Evolutionary conservation across 2,329 filamentous ascomycete genomes (phyloP), one percentile per base, ranked within the genome.

Genomic region (Epichloe elymi): DNA sequence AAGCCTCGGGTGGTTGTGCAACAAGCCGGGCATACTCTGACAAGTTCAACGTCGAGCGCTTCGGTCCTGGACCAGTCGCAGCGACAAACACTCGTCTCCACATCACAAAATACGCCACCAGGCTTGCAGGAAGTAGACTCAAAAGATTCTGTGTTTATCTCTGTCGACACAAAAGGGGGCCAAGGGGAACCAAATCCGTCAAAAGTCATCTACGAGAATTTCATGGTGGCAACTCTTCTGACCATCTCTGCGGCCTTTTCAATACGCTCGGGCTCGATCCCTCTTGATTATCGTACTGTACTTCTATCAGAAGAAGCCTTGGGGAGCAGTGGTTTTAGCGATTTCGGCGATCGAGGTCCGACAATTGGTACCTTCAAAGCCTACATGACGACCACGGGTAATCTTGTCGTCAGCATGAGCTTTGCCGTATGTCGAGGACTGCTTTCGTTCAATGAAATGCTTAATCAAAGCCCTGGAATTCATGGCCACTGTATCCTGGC

Each of bases 331-430:
- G 58, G 57, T 30, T 52, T 54, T 7, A 56, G 58, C 26, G 56
- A 54, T 33, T 46, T 53, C 11, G 46, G 50, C 14, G 57, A 56
- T 43, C 53, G 53, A 12, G 52, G 58, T 15, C 61, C 62, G 14
- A 54, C 74, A 3, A 62, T 76, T 20, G 77, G 73, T 3, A 78
- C 74, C 6, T 69, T 81, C 15, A 71, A 73, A 46, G 69, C 74
- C 8, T 77, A 78, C 54, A 60, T 81, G 48, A 80, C 78, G 5
- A 80, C 75, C 2, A 75, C 74, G 0, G 78, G 78, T 2, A 70
- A 70, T 11, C 65, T 82, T 7, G 63, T 80, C 14, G 65, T 79
- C 26, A 71, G 70, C 41, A 59, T 81, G 26, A 68, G 67, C 39
- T 67, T 79, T 46, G 69, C 73, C 3, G 60, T 69, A 39, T 72